Conservation (phyloP, 495 filamentous ascomycete species). For the Opeltia flavorubescens region DNA sequence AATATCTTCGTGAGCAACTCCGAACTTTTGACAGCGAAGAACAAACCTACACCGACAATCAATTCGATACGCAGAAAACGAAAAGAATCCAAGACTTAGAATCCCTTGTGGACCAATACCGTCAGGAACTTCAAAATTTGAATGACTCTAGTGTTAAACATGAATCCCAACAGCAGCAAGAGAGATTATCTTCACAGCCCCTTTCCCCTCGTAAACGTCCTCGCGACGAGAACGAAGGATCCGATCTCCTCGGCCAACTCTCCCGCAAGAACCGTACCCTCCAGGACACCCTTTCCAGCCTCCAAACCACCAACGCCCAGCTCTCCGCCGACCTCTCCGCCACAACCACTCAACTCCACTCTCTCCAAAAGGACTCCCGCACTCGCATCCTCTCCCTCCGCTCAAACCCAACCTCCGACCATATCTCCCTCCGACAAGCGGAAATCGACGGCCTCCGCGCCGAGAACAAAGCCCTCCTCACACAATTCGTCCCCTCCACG, state of each 20-base stretch:
- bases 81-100: constrained; percentile 72
- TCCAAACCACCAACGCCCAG: constrained; percentile 49
- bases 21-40: constrained; percentile 88
- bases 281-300: constrained; percentile 56
- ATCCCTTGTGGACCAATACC: constrained; percentile 72
- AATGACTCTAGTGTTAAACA: constrained; percentile 55
- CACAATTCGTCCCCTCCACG: constrained; percentile 47
- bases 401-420: constrained; percentile 75
- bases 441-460: constrained; percentile 62
- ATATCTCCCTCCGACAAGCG: constrained; percentile 64
- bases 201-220: constrained; percentile 41
- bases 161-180: constrained; percentile 30
- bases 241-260: constrained; percentile 69
- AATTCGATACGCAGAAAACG: constrained; percentile 59
- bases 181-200: constrained; percentile 24
- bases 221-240: constrained; percentile 47
- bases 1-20: constrained; percentile 82
- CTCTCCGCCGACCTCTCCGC: constrained; percentile 66
- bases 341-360: constrained; percentile 50
- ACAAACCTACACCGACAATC: constrained; percentile 55
- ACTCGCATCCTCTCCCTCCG: constrained; percentile 79
- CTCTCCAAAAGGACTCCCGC: constrained; percentile 56
- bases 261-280: constrained; percentile 72
- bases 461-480: constrained; percentile 73
- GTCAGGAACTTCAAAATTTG: constrained; percentile 62